These are phyloP conservation scores for Lichtheimia ornata DNA, from an alignment of 371 early-diverging fungal genomes.

Conservation along the genomic window DNA sequence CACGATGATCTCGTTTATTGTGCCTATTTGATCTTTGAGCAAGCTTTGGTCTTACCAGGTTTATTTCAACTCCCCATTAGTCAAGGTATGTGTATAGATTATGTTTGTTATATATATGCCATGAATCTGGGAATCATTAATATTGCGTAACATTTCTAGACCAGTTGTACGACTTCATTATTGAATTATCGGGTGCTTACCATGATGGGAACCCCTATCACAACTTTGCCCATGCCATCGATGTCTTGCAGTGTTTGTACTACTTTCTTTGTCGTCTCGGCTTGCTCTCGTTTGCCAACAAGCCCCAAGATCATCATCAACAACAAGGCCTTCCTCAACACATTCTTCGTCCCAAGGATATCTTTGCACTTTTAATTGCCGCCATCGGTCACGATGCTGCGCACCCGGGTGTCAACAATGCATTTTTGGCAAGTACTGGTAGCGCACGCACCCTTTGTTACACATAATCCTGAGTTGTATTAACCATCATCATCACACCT, in stretches of 20 bases:
- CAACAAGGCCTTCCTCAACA: conserved; percentile 25
- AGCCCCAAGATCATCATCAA: conserved; percentile 3
- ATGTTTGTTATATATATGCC: not conserved
- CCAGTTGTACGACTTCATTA: conserved; percentile 58
- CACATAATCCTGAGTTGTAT: not conserved
- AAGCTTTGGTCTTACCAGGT: conserved; percentile 60
- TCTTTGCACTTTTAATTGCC: conserved; percentile 72
- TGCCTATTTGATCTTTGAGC: conserved; percentile 63
- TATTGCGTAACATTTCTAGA: conserved; percentile 32
- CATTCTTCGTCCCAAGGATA: conserved; percentile 62
- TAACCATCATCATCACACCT: not conserved
- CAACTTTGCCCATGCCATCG: conserved; percentile 85
- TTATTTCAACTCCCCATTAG: conserved; percentile 50
- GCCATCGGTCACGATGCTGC: conserved; percentile 84
- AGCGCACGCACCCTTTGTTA: not conserved
- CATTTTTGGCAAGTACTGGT: conserved; percentile 56
- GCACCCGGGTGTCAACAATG: conserved; percentile 84
- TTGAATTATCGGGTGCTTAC: conserved; percentile 63
- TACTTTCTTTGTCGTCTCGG: conserved; percentile 70
- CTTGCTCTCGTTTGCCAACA: conserved; percentile 28
- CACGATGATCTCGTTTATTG: conserved; percentile 69
- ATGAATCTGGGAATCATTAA: not conserved
- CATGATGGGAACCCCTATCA: conserved; percentile 79
- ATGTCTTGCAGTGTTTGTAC: conserved; percentile 80
- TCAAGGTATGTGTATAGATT: conserved; percentile 44